phyloP scores from a whole-genome alignment of 495 filamentous ascomycete genomes.

The Penicillium desertorum region DNA sequence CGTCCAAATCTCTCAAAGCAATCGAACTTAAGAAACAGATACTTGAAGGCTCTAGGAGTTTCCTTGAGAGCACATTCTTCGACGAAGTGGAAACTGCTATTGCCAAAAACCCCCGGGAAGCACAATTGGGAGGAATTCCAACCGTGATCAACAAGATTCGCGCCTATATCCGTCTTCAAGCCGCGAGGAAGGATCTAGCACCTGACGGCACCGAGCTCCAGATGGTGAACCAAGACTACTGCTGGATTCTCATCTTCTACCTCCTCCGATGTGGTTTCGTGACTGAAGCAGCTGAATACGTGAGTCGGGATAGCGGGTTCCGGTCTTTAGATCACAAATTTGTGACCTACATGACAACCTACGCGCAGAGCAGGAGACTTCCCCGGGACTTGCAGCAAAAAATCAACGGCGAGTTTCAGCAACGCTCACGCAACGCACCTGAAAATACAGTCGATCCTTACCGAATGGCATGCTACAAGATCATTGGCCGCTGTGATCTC shows the following conservation, averaged over 20 bases:
- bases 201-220: slow-evolving; percentile 73
- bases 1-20: slow-evolving; percentile 57
- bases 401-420: slow-evolving; percentile 85
- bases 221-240: slow-evolving; percentile 69
- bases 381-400: slow-evolving; percentile 75
- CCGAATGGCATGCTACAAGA: slow-evolving; percentile 95
- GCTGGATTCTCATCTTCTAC: slow-evolving; percentile 93
- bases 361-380: slow-evolving; percentile 68
- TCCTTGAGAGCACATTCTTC: slow-evolving; percentile 73
- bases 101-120: slow-evolving; percentile 79
- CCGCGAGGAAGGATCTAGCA: slow-evolving; percentile 73
- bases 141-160: slow-evolving; percentile 85
- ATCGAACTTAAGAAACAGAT: slow-evolving; percentile 69
- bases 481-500: slow-evolving; percentile 92
- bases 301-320: slow-evolving; percentile 77
- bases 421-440: slow-evolving; percentile 75
- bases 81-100: slow-evolving; percentile 71
- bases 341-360: slow-evolving; percentile 80
- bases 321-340: slow-evolving; percentile 88
- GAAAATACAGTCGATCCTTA: slow-evolving; percentile 91
- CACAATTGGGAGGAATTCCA: slow-evolving; percentile 84
- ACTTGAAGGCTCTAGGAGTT: slow-evolving; percentile 70
- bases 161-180: slow-evolving; percentile 80
- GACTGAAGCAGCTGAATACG: slow-evolving; percentile 81
- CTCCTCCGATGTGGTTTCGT: slow-evolving; percentile 84